Conservation (phyloP, 345 rosid genomes). For the Syzygium oleosum region DNA sequence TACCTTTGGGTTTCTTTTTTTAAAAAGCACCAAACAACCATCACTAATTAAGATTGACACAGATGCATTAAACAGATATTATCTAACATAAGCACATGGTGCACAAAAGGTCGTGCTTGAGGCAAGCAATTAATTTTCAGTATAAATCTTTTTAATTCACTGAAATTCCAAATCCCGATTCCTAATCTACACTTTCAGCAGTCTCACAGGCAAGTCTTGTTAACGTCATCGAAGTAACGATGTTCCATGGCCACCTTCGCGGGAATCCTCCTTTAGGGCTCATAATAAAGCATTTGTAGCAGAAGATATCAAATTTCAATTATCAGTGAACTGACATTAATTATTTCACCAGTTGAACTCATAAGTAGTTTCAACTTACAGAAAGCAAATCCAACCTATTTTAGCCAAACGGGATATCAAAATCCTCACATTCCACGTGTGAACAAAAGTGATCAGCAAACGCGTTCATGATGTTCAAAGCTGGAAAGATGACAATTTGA, state of each 20-base stretch:
- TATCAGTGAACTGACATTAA: neutral
- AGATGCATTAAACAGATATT: neutral
- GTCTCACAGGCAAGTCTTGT: slow-evolving; percentile 45
- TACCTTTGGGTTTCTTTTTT: too few relatives aligned
- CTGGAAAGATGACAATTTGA: too few relatives aligned
- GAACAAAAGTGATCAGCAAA: too few relatives aligned
- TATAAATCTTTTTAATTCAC: neutral
- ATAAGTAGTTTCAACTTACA: slow-evolving; percentile 29
- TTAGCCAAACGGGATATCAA: too few relatives aligned
- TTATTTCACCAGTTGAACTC: neutral
- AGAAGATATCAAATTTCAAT: neutral
- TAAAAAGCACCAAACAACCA: too few relatives aligned
- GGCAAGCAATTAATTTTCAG: neutral
- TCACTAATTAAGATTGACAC: too few relatives aligned
- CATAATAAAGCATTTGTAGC: slow-evolving; percentile 93
- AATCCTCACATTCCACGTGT: too few relatives aligned
- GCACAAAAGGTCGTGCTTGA: neutral
- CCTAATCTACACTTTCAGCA: neutral
- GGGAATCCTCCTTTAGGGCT: slow-evolving; percentile 76
- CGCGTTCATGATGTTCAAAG: too few relatives aligned
- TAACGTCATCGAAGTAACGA: slow-evolving; percentile 74
- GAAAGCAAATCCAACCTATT: slow-evolving; percentile 67
- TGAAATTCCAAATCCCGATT: neutral
- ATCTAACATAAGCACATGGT: neutral
- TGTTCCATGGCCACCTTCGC: slow-evolving; percentile 96